A percentile compares a stretch with the other conserved stretches of the same genome.
These are phyloP conservation scores for Pyrrhoderma lamaoense DNA, from an alignment of 1,284 basidiomycete genomes.

Conservation along the genomic window DNA sequence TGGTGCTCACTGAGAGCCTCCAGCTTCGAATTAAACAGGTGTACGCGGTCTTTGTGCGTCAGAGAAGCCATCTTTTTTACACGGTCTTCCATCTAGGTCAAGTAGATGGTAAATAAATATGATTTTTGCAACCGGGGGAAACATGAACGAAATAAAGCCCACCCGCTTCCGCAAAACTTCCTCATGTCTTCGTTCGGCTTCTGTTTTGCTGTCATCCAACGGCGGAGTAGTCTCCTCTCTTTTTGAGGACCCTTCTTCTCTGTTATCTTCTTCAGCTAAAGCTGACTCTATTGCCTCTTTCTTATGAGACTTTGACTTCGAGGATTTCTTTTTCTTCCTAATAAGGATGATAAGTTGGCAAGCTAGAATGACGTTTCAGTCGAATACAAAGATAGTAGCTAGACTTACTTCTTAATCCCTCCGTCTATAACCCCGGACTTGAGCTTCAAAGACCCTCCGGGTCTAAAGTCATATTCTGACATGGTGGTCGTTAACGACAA, in stretches of 20 bases:
- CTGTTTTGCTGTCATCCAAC: slow-evolving; percentile 62
- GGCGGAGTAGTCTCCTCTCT: slow-evolving; percentile 56
- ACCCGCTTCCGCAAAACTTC: slow-evolving; percentile 80
- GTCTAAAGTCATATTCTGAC: slow-evolving; percentile 81
- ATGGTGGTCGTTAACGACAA: slow-evolving; percentile 32
- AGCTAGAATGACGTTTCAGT: slow-evolving; percentile 21
- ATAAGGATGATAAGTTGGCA: slow-evolving; percentile 5
- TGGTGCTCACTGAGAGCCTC: slow-evolving; percentile 88
- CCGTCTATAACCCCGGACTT: slow-evolving; percentile 76
- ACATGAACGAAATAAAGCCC: slow-evolving; percentile 28
- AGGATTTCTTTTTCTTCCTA: slow-evolving; percentile 81
- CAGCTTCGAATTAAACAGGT: slow-evolving; percentile 85
- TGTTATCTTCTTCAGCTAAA: slow-evolving; percentile 30
- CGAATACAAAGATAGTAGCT: background rate
- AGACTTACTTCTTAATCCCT: slow-evolving; percentile 69
- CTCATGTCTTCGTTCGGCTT: slow-evolving; percentile 86
- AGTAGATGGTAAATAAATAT: background rate
- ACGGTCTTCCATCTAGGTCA: slow-evolving; percentile 63
- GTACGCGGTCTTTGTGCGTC: slow-evolving; percentile 94
- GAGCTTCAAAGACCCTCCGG: slow-evolving; percentile 85
- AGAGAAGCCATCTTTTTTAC: slow-evolving; percentile 77
- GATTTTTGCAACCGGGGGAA: background rate
- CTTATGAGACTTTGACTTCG: slow-evolving; percentile 34
- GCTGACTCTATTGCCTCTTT: slow-evolving; percentile 21
- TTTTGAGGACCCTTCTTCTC: slow-evolving; percentile 37